These are phyloP conservation scores for Emmonsia crescens DNA, from an alignment of 2,329 filamentous ascomycete species.

Conservation along the genomic window DNA sequence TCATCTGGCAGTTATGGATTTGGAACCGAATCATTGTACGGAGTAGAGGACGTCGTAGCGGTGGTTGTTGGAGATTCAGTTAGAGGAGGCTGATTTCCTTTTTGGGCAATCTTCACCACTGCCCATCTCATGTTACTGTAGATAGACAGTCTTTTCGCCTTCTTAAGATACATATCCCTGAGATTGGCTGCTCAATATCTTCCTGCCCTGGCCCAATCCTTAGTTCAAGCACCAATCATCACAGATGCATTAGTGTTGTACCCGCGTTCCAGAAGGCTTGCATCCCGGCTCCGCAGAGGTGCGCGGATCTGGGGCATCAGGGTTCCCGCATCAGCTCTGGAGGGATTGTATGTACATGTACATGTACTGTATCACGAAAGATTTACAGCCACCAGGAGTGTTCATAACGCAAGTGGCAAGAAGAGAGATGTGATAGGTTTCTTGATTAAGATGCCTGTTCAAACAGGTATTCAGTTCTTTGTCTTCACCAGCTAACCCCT, in stretches of 20 bases:
- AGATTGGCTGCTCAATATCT: no score
- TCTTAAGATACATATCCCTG: neutral
- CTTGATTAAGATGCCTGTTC: no score
- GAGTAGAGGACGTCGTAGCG: no score
- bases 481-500: no score
- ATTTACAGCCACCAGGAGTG: neutral
- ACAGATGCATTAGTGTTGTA: neutral
- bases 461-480: neutral
- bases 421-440: no score
- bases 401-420: no score
- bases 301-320: no score
- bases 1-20: no score
- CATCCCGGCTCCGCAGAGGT: neutral
- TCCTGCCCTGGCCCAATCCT: neutral
- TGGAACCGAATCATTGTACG: neutral
- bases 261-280: neutral
- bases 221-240: neutral
- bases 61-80: neutral
- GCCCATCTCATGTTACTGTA: neutral
- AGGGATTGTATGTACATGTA: neutral
- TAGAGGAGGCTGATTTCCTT: neutral
- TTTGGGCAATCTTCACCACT: neutral
- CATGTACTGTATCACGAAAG: neutral
- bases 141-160: neutral
- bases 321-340: no score